Conservation (phyloP, 768 basidiomycete species). For the Phlebiopsis flavidoalba region DNA sequence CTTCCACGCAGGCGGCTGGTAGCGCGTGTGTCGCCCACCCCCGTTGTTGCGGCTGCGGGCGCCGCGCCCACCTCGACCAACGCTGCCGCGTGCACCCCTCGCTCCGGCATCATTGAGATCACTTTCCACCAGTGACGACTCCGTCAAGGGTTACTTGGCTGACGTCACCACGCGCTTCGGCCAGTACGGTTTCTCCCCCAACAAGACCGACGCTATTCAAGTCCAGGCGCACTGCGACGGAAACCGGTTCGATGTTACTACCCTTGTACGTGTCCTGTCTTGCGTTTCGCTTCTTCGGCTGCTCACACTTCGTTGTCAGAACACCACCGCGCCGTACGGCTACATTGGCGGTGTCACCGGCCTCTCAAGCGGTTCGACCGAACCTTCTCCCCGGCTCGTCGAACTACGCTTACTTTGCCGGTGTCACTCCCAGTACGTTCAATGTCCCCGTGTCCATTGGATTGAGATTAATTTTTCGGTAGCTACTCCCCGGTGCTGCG, state of each 20-base stretch:
- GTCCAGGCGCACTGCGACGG: slow-evolving; percentile 3
- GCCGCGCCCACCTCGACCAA: background rate
- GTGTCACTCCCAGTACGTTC: slow-evolving; percentile 11
- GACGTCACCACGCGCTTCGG: background rate
- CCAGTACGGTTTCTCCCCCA: slow-evolving; percentile 3
- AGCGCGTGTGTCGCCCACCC: background rate
- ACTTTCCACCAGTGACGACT: background rate
- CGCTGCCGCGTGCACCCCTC: background rate
- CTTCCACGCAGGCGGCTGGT: background rate
- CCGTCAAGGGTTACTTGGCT: background rate
- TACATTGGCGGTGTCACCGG: slow-evolving; percentile 13
- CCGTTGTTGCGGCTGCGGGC: background rate
- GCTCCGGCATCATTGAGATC: slow-evolving; percentile 5
- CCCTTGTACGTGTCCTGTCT: background rate
- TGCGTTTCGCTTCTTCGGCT: background rate
- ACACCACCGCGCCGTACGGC: slow-evolving; percentile 7
- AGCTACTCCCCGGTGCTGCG: background rate
- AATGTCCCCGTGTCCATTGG: background rate
- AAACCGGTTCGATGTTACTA: background rate
- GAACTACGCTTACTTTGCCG: slow-evolving; percentile 16
- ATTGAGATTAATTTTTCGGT: background rate
- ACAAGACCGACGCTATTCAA: background rate
- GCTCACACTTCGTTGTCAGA: background rate
- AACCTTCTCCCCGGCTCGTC: slow-evolving; percentile 8
- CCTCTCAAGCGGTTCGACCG: slow-evolving; percentile 5